Evolutionary conservation across 352 stramenopile species (phyloP), one percentile per base, ranked within the genome.

Genomic region (Phytophthora citricola): DNA sequence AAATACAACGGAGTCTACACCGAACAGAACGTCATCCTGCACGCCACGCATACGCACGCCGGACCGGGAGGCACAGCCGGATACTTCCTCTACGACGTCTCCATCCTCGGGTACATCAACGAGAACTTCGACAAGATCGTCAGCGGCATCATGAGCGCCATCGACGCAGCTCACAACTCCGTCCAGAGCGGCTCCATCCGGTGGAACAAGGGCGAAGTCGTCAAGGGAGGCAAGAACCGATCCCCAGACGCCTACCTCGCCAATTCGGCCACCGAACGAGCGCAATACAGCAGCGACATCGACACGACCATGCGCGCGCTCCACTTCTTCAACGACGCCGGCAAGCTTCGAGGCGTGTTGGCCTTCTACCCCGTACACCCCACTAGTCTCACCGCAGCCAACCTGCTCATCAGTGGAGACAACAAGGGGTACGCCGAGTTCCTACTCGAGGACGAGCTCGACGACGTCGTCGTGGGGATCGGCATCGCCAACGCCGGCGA

Each of bases 1-100:
- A 81, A 79, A 46, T 86, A 81, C 57, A 48, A 47, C 32, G 66
- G 74, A 11, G 11, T 82, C 14, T 86, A 86, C 78, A 71, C 67
- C n/a, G 78, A 79, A 44, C 78, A 91, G 48, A 94, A 92, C 58
- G 71, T 93, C 26, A 73, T 81, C n/a, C 78, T 96, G 6, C 85
- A 84, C 58, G 88, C 85, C 34, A 96, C 85, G 1, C 90, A 97
- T 72, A 94, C 89, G 11, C 90, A 96, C 69, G 85, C 79, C 22
- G 86, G 76, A 3, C 87, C 89, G 0, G 85, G 76, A 24, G 90
- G 90, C 5, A 91, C 85, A 41, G 65, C 91, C 0, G 85, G 87
- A 41, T 94, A 97, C 60, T 80, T 89, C 15, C 54, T 96, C 9
- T 97, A 92, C 73, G 73, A 83, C 48, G 62, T 85, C 17, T 81